Base-by-base conservation (phyloP, 1,139 yeast genomes). In the Diutina mesorugosa region DNA sequence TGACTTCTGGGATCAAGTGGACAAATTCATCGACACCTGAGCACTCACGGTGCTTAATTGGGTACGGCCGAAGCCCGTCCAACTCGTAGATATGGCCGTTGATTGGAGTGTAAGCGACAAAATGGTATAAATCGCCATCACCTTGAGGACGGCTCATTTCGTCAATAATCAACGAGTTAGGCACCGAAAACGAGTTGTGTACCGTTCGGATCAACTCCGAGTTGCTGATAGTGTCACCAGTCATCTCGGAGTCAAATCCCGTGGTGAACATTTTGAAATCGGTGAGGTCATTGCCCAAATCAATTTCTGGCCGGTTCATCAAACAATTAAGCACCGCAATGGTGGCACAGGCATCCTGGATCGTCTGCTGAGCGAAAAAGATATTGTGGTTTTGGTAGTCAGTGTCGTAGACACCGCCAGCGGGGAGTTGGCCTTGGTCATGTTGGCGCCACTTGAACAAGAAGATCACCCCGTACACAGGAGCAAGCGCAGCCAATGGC, bases 321-420 rank as follows among this genome's bases (percentile, higher is more conserved):
- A 85, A 68, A 12, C 83, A 68, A 58, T 84, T 82, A 58, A 85
- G 69, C n/a, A 85, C 84, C 0, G 90, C 90, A 63, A 82, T 88
- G 1, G 90, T 85, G n/a, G 87, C 90, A 67, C 90, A 85, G 1
- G 90, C 89, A 64, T 85, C 83, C 62, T 82, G 84, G 56, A 84
- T 82, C 46, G 81, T 79, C 65, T 85, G 90, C 57, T 77, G 77
- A 6, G 89, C 89, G 65, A 85, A 85, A 65, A 83, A 84, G 12
- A 82, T 66, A 7, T 68, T 69, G 6, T 71, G 64, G 1, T 67
- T 65, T 55, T 69, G 72, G 60, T 73, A 75, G 2, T 71, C 67
- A 1, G 61, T 61, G 59, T 78, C 83, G 61, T 76, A 81, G 8
- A 61, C 66, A 0, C 86, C 87, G 55, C 70, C 73, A 18, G 73